A percentile compares a stretch with the other conserved stretches of the same genome.
Conservation (phyloP, 106 monocot genomes). For the Posidonia australis region DNA sequence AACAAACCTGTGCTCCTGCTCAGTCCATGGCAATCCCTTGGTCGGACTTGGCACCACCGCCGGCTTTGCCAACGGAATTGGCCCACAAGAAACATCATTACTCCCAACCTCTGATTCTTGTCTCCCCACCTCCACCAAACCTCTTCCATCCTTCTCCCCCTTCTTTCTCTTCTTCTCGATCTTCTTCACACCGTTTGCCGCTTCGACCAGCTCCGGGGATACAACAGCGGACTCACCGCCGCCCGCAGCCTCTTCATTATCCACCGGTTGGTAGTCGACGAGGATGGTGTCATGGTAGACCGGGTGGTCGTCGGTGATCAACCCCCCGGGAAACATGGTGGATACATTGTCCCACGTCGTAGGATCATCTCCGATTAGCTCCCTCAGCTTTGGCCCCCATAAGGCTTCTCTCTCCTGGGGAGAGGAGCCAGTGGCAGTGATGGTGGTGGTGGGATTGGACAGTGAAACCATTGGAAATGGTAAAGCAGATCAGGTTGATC, state of each 20-base stretch:
- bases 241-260: background rate
- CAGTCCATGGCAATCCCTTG: conserved; percentile 4
- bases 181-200: too few relatives aligned
- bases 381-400: background rate
- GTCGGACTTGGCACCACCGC: conserved; percentile 3
- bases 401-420: background rate
- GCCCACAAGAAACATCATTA: background rate
- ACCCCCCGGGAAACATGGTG: background rate
- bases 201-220: background rate
- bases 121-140: too few relatives aligned
- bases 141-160: background rate
- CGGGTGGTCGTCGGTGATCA: background rate
- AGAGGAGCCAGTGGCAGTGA: background rate
- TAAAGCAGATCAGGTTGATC: too few relatives aligned
- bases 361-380: background rate
- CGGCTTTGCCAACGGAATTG: background rate
- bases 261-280: too few relatives aligned
- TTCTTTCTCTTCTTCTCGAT: background rate
- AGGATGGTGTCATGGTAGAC: background rate
- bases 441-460: background rate
- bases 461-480: background rate
- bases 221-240: background rate
- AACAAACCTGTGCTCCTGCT: conserved; percentile 9
- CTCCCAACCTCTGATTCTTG: background rate
- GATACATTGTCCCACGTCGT: background rate